Percentiles rank a stretch among this genome's conserved stretches.
These are phyloP conservation scores for Lasiosphaeria miniovina DNA, from an alignment of 495 filamentous ascomycete genomes.

Conservation along the genomic window DNA sequence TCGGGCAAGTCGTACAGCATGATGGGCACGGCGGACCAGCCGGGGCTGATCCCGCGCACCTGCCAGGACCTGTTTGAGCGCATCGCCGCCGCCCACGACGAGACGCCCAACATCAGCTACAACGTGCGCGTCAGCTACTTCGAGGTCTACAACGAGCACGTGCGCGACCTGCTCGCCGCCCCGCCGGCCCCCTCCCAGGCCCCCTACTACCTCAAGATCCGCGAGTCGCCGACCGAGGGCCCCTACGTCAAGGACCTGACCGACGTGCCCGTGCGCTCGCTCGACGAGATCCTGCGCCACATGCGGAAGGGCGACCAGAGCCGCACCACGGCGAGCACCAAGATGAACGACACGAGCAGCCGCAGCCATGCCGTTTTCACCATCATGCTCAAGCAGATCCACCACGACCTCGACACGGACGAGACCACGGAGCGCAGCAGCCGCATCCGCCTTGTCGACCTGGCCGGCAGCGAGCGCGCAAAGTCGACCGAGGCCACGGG, in stretches of 20 bases:
- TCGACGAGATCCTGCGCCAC: constrained; percentile 77
- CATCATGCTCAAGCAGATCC: constrained; percentile 93
- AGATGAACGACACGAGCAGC: constrained; percentile 98
- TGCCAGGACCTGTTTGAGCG: constrained; percentile 95
- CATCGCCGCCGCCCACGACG: constrained; percentile 73
- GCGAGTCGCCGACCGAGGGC: constrained; percentile 90
- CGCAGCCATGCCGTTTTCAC: constrained; percentile 97
- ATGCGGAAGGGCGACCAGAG: constrained; percentile 89
- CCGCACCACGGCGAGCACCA: constrained; percentile 91
- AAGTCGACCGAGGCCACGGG: constrained; percentile 96
- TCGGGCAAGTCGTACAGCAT: constrained; percentile 98
- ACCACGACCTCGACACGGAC: constrained; percentile 87
- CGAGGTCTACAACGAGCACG: constrained; percentile 99
- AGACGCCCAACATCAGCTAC: constrained; percentile 84
- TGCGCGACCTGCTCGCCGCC: constrained; percentile 87
- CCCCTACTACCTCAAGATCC: constrained; percentile 93
- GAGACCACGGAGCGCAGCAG: constrained; percentile 92
- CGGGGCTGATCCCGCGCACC: constrained; percentile 93
- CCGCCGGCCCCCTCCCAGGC: constrained; percentile 64
- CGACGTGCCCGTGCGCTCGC: constrained; percentile 81
- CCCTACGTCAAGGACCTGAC: constrained; percentile 98
- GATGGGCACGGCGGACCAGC: constrained; percentile 88
- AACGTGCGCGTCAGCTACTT: constrained; percentile 97
- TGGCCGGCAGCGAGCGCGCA: constrained; percentile 91
- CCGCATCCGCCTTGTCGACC: constrained; percentile 91